Evolutionary conservation across 164 flowering plant genomes (phyloP).

Genomic region (Nymphaea thermarum): DNA sequence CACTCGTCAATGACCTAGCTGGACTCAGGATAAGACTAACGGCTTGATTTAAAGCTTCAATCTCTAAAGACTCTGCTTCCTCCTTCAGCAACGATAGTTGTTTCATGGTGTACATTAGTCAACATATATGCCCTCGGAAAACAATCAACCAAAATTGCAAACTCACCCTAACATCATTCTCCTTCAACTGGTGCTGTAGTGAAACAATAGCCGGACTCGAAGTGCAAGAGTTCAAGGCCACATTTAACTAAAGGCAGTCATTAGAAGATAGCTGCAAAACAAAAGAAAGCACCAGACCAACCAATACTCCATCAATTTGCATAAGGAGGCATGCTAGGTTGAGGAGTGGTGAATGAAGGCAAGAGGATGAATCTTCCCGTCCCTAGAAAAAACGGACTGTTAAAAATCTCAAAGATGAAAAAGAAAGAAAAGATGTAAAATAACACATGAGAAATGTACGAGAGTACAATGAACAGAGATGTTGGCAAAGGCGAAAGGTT

Average conservation of each 20-base stretch:
- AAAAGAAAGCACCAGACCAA: too few species aligned
- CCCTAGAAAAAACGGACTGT: too few species aligned
- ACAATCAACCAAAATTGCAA: background rate
- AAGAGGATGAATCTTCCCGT: conserved; percentile 82
- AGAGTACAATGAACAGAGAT: too few species aligned
- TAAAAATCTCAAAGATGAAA: too few species aligned
- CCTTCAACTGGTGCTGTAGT: conserved; percentile 68
- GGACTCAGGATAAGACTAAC: conserved; percentile 33
- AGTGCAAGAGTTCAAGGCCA: conserved; percentile 33
- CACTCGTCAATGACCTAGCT: conserved; percentile 30
- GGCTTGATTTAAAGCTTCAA: conserved; percentile 28
- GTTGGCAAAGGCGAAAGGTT: too few species aligned
- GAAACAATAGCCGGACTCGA: conserved; percentile 80
- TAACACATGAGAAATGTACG: too few species aligned
- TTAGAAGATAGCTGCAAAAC: too few species aligned
- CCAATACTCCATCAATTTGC: conserved; percentile 98
- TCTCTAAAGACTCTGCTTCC: conserved; percentile 67
- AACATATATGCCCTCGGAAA: background rate
- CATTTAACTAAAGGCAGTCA: background rate
- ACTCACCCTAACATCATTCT: conserved; percentile 78
- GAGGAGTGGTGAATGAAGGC: conserved; percentile 84
- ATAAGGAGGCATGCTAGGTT: conserved; percentile 92
- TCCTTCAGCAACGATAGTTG: conserved; percentile 60
- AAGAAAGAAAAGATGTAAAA: too few species aligned
- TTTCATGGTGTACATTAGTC: background rate